Percentiles rank a stretch among this genome's conserved stretches.
Conservation (phyloP, 2,329 filamentous ascomycete species). For the Aspergillus ibericus region DNA sequence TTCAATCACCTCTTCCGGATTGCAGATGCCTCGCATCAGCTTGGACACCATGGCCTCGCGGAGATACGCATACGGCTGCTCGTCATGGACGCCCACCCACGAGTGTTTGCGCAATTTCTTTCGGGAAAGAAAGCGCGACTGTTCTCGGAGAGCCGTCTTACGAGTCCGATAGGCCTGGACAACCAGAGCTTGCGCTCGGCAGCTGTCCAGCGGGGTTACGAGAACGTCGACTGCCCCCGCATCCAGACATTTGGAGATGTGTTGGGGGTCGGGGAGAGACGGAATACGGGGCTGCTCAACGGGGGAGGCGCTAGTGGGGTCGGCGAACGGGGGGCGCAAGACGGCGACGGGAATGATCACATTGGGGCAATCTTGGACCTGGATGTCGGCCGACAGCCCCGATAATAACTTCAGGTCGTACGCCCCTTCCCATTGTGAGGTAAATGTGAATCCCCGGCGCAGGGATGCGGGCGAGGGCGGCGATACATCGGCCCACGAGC, state of each 20-base stretch:
- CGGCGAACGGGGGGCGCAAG: constrained; percentile 34
- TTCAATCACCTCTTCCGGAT: constrained; percentile 62
- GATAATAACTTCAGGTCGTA: constrained; percentile 51
- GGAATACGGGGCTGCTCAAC: constrained; percentile 24
- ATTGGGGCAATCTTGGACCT: constrained; percentile 51
- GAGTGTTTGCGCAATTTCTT: constrained; percentile 79
- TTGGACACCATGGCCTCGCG: constrained; percentile 91
- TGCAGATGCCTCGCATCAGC: constrained; percentile 86
- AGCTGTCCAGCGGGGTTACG: constrained; percentile 71
- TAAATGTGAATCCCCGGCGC: constrained; percentile 44
- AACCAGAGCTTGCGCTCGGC: constrained; percentile 72
- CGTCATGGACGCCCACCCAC: constrained; percentile 84
- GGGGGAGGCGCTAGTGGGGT: constrained; percentile 15
- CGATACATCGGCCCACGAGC: constrained; percentile 30
- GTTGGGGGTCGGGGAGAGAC: constrained; percentile 50
- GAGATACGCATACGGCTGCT: constrained; percentile 84
- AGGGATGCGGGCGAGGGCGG: constrained; percentile 34
- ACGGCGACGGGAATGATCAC: constrained; percentile 53
- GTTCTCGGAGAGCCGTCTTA: constrained; percentile 72
- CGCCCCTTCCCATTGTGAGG: constrained; percentile 46
- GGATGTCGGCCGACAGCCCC: constrained; percentile 51
- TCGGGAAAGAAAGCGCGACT: constrained; percentile 68
- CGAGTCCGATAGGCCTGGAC: constrained; percentile 82
- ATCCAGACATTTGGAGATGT: constrained; percentile 73
- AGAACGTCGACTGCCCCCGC: constrained; percentile 85